These are phyloP conservation scores for Soucietia sequanensis DNA, from an alignment of 805 yeast genomes.

Conservation along the genomic window DNA sequence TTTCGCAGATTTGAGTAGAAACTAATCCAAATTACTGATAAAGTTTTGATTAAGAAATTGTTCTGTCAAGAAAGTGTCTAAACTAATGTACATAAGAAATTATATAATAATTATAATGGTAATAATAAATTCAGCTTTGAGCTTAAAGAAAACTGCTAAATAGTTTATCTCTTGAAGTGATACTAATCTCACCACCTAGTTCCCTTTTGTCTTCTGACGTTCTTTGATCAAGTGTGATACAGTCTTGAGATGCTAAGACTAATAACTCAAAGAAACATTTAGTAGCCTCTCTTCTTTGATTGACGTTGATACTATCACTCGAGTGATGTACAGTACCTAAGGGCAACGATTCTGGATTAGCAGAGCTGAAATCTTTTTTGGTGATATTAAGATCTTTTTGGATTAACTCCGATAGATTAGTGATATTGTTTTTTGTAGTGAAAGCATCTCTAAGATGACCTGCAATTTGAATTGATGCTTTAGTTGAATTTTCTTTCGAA, in stretches of 20 bases:
- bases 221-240: constrained; percentile 61
- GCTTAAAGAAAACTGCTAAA: constrained; percentile 19
- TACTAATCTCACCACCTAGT: constrained; percentile 58
- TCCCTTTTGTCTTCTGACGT: constrained; percentile 20
- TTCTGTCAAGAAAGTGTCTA: too few species aligned
- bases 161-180: constrained; percentile 45
- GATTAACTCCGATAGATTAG: constrained; percentile 40
- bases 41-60: too few species aligned
- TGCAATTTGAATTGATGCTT: constrained; percentile 56
- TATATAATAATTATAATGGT: too few species aligned
- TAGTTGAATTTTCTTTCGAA: constrained; percentile 34
- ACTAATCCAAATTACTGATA: too few species aligned
- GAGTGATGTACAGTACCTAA: constrained; percentile 17
- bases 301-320: constrained; percentile 17
- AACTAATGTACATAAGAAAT: too few species aligned
- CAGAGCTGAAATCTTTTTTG: too few species aligned
- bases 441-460: constrained; percentile 38
- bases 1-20: too few species aligned
- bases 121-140: background rate
- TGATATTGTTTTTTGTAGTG: constrained; percentile 13
- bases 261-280: constrained; percentile 78
- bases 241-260: constrained; percentile 76
- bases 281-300: constrained; percentile 59
- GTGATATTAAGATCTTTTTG: constrained; percentile 30
- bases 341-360: constrained; percentile 14